These are phyloP conservation scores for Lentinula sp. DNA, from an alignment of 768 basidiomycete genomes.

Conservation along the genomic window DNA sequence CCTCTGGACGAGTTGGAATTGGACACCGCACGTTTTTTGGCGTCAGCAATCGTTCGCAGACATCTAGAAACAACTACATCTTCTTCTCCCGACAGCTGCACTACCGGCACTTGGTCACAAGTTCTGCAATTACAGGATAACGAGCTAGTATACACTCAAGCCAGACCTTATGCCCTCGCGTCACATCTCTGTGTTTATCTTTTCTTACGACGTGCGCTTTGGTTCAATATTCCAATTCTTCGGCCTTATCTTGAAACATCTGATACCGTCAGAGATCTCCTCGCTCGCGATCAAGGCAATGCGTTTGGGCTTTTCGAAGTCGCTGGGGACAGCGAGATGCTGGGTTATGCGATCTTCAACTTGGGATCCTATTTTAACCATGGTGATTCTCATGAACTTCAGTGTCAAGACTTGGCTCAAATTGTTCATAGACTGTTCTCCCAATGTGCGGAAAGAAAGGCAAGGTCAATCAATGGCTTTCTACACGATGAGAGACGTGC, in stretches of 20 bases:
- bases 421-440: conserved; percentile 27
- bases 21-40: conserved; percentile 52
- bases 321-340: conserved; percentile 47
- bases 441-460: conserved; percentile 34
- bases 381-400: conserved; percentile 23
- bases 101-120: conserved; percentile 32
- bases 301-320: conserved; percentile 66
- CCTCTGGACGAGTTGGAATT: conserved; percentile 46
- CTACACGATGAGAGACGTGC: conserved; percentile 26
- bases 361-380: conserved; percentile 67
- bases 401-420: background rate
- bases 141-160: conserved; percentile 39
- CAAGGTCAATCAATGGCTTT: conserved; percentile 30
- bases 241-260: conserved; percentile 31
- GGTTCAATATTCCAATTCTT: conserved; percentile 14
- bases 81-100: conserved; percentile 8
- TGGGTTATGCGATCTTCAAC: conserved; percentile 55
- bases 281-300: conserved; percentile 59
- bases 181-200: conserved; percentile 49
- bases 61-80: conserved; percentile 25
- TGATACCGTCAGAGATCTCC: conserved; percentile 41
- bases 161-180: conserved; percentile 43
- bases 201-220: conserved; percentile 38
- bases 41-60: conserved; percentile 42
- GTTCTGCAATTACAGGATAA: conserved; percentile 53